Evolutionary conservation across 1,139 yeast species (phyloP).

Genomic region (Torulaspora globosa): DNA sequence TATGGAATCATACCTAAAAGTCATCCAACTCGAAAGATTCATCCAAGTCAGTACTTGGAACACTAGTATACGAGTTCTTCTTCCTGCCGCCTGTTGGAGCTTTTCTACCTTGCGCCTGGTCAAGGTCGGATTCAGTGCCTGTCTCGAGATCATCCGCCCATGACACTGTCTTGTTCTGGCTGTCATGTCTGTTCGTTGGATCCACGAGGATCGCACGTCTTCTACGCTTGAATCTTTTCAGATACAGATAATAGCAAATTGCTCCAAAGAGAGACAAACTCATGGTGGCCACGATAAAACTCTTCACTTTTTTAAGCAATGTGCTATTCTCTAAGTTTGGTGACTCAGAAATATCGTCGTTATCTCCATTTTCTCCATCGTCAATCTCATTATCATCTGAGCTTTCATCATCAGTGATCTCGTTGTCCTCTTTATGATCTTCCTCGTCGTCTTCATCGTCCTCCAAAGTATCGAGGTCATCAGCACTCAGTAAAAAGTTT

Average conservation of each 20-base stretch:
- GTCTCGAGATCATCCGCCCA: slow-evolving; percentile 37
- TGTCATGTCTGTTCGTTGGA: slow-evolving; percentile 20
- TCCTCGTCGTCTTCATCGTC: slow-evolving; percentile 14
- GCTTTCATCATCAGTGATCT: slow-evolving; percentile 12
- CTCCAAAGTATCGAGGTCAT: slow-evolving; percentile 7
- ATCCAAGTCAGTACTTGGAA: slow-evolving; percentile 21
- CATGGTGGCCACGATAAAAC: slow-evolving; percentile 7
- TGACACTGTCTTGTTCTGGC: slow-evolving; percentile 34
- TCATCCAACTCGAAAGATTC: slow-evolving; percentile 26
- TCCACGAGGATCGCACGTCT: slow-evolving; percentile 32
- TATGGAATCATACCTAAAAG: slow-evolving; percentile 5
- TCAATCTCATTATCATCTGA: slow-evolving; percentile 8
- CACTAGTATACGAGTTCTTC: slow-evolving; percentile 22
- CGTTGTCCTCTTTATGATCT: slow-evolving; percentile 13
- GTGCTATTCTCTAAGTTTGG: not conserved
- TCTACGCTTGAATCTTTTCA: slow-evolving; percentile 17
- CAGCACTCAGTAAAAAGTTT: slow-evolving; percentile 18
- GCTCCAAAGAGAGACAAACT: slow-evolving; percentile 5
- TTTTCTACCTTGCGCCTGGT: slow-evolving; percentile 35
- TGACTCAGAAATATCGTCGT: not conserved
- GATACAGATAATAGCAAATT: slow-evolving; percentile 8
- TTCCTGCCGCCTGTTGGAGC: slow-evolving; percentile 12
- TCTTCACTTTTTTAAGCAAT: slow-evolving; percentile 4
- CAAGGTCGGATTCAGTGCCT: slow-evolving; percentile 38
- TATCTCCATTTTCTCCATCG: slow-evolving; percentile 2